Base-by-base conservation (phyloP, 306 rosid species). In the Acacia melanoxylon region DNA sequence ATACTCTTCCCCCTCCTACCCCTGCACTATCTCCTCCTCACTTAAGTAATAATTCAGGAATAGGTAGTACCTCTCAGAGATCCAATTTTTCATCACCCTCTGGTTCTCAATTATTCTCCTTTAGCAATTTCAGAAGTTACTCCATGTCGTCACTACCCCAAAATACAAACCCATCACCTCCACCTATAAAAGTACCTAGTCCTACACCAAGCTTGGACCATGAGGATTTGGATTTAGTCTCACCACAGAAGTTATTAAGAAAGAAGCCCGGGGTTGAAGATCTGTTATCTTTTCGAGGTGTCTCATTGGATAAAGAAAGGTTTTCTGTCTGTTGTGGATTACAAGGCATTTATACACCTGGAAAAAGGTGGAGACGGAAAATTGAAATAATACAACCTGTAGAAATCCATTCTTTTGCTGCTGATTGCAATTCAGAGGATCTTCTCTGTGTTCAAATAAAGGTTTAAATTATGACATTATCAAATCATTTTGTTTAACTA, bases 291-390 rank as follows among this genome's bases (percentile, higher is more conserved):
- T 95, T 95, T 84, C 92, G 99, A 78, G 98, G 99, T 17, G 96
- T 93, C 78, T 88, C 97, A 82, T 85, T 95, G 91, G 99, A 95
- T 89, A 91, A 87, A 81, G 96, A 95, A 87, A 88, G 98, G 46
- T 95, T 95, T 89, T 95, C 99, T 45, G 97, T 95, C 77, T 80
- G 97, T 77, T 95, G 99, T 88, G 99, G 99, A 82, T 85, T 95
- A 82, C 95, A 93, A 84, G 99, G 99, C 77, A 95, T 93, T 82
- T 86, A 92, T 85, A 91, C 90, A 82, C 98, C 99, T 25, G 99
- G 98, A 85, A 92, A 92, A 92, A 91, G 97, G 82, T 95, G 99
- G 99, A 89, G 90, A 87, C 89, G 98, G 86, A 95, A 92, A 79
- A 88, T 95, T 86, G 99, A 93, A 86, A 91, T 95, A 67, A 85